Conservation (phyloP, 2,329 filamentous ascomycete species). For the Monilinia fructicola region DNA sequence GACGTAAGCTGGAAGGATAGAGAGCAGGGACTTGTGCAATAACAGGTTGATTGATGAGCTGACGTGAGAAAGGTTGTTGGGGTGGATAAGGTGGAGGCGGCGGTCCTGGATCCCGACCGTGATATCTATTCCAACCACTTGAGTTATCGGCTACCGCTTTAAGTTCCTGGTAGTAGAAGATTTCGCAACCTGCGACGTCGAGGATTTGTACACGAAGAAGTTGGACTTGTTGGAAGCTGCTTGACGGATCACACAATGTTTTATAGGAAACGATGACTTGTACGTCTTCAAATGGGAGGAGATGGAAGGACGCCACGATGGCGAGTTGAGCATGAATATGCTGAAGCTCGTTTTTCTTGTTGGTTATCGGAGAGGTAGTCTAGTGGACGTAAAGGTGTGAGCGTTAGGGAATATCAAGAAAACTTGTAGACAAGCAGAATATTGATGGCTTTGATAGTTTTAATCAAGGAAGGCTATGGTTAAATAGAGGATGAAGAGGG, state of each 20-base stretch:
- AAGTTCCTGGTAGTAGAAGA: conserved; percentile 29
- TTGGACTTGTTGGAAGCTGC: conserved; percentile 25
- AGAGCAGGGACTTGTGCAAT: not conserved
- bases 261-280: conserved; percentile 28
- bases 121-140: conserved; percentile 29
- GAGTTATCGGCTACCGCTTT: conserved; percentile 23
- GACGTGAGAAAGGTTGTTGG: not conserved
- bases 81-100: conserved; percentile 26
- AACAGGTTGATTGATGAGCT: not conserved
- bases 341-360: not conserved
- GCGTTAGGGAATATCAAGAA: not conserved
- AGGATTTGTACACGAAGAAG: conserved; percentile 30
- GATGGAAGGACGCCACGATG: conserved; percentile 30
- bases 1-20: not conserved
- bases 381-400: not conserved
- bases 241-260: conserved; percentile 26
- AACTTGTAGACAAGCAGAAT: not conserved
- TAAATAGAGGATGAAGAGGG: not conserved
- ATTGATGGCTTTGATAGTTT: not conserved
- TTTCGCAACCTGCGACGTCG: conserved; percentile 22
- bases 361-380: not conserved
- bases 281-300: conserved; percentile 25
- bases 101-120: conserved; percentile 32
- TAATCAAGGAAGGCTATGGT: not conserved
- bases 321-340: not conserved